phyloP scores from a whole-genome alignment of 2,329 filamentous ascomycete species.

The Pestalotiopsis sp. region DNA sequence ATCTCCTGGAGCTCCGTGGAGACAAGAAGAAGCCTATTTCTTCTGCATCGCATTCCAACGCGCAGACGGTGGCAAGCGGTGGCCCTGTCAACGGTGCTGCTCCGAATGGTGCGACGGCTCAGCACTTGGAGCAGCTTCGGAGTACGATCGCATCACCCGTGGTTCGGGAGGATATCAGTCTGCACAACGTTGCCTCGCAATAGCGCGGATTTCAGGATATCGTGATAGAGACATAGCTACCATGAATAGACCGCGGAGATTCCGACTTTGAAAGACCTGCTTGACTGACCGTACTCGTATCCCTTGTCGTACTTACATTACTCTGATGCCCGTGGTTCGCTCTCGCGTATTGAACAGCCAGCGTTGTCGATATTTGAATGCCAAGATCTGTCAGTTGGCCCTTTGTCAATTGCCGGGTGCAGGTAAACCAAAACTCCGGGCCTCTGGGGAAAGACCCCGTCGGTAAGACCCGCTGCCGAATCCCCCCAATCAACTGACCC shows the following conservation, averaged over 20 bases:
- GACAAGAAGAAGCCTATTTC: constrained; percentile 59
- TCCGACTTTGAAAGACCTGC: background rate
- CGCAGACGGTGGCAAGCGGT: constrained; percentile 18
- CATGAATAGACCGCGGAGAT: background rate
- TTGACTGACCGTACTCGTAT: background rate
- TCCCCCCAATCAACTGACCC: background rate
- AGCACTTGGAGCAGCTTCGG: constrained; percentile 7
- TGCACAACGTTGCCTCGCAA: constrained; percentile 21
- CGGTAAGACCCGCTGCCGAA: background rate
- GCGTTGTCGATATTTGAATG: background rate
- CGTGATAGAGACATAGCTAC: background rate
- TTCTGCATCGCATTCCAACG: constrained; percentile 11
- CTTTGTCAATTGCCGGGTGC: constrained; percentile 2
- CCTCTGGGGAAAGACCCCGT: constrained; percentile 1
- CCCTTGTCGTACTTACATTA: no score
- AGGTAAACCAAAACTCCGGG: background rate
- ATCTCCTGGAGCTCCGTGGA: constrained; percentile 70
- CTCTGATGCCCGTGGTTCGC: no score
- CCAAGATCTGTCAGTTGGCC: background rate
- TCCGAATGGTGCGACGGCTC: constrained; percentile 12
- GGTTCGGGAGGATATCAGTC: constrained; percentile 23
- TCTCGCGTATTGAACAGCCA: no score
- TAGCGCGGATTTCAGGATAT: background rate
- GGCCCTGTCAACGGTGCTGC: constrained; percentile 17
- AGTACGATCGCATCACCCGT: constrained; percentile 12